Base-by-base conservation (phyloP, 139 green algal species). In the Diplosphaera chodatii region DNA sequence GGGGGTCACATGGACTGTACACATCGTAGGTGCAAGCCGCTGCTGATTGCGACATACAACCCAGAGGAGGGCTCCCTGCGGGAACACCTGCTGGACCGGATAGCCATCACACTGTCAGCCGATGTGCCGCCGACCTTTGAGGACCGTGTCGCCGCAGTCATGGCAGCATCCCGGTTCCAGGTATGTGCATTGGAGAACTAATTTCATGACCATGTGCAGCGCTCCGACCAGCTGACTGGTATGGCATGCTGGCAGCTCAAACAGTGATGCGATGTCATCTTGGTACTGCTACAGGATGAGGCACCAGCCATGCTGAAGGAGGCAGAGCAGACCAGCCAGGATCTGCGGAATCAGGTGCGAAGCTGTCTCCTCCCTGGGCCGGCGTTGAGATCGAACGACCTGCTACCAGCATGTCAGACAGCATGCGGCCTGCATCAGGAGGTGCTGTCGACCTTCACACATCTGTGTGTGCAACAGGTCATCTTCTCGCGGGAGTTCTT, bases 41-140 rank as follows among this genome's bases (percentile, higher is more conserved):
- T 99, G 73, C 82, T 99, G 63, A 97, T 99, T 63, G 93, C 94
- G 13, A 99, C 95, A 0, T 99, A 94, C 86, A 99, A 99, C 83
- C 95, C 95, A 16, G 95, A 99, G 84, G 91, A 97, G 84, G 95
- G 95, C 1, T 67, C 81, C 23, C 79, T 99, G 68, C 78, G 95
- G 16, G 94, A 99, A 85, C 95, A 99, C 87, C 86, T 99, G 68
- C 84, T 99, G 68, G 95, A 99, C 87, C 90, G 95, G 78, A 95
- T 99, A 48, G 91, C 95, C 34, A 90, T 99, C 77, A 93, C 84
- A 1, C 88, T 99, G 27, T 89, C 69, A 1, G 92, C 89, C 0
- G 94, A 97, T 68, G 88, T 96, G 73, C 84, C 88, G 27, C 66
- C 80, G 18, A 84, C 76, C 27, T 89, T 93, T 40, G 83, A 91